Conservation (phyloP, 108 stramenopile genomes). For the Fragilaria crotonensis region DNA sequence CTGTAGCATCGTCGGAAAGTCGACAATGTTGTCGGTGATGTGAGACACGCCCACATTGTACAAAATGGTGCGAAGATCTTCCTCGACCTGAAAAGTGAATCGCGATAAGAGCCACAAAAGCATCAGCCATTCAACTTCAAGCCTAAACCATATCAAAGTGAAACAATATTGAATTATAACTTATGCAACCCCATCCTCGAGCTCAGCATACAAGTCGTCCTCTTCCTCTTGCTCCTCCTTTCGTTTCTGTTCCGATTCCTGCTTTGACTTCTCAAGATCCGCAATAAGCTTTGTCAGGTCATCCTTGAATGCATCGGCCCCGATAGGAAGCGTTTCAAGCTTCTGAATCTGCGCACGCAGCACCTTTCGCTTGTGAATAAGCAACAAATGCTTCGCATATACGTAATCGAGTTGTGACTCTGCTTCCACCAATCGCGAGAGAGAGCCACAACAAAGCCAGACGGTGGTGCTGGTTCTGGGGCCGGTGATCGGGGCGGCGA, state of each 20-base stretch:
- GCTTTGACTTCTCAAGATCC: too few species aligned
- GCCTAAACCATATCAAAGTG: too few species aligned
- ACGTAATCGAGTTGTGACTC: slow-evolving; percentile 48
- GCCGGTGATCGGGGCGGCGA: neutral
- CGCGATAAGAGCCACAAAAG: too few species aligned
- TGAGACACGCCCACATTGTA: too few species aligned
- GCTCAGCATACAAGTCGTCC: neutral
- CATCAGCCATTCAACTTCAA: too few species aligned
- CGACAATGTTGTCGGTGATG: too few species aligned
- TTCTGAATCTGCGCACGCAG: slow-evolving; percentile 25
- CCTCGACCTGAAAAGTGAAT: too few species aligned
- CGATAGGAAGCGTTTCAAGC: slow-evolving; percentile 32
- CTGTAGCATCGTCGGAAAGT: too few species aligned
- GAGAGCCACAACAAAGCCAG: slow-evolving; percentile 27
- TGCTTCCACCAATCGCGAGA: slow-evolving; percentile 33
- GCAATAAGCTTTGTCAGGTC: slow-evolving; percentile 16
- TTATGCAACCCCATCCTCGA: too few species aligned
- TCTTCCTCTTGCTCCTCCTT: neutral
- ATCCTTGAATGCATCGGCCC: slow-evolving; percentile 45
- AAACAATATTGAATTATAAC: too few species aligned
- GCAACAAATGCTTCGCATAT: slow-evolving; percentile 44
- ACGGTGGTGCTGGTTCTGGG: slow-evolving; percentile 15
- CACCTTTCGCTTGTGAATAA: slow-evolving; percentile 20
- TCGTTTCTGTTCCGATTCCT: too few species aligned
- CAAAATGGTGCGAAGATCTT: too few species aligned